phyloP scores from a whole-genome alignment of 2,329 filamentous ascomycete genomes.

The Fusarium neocosmosporiellum region DNA sequence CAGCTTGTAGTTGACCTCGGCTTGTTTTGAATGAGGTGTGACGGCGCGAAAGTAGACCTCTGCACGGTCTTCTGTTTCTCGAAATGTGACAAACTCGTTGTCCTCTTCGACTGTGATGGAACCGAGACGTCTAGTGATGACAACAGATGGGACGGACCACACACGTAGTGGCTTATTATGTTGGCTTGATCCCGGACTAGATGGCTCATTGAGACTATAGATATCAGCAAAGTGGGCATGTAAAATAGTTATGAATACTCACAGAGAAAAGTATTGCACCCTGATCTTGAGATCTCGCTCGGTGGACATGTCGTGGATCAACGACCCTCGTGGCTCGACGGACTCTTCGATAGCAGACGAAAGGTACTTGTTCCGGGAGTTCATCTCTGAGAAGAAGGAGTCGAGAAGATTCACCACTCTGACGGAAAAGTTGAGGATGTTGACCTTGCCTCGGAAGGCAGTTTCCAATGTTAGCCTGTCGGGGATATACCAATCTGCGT shows the following conservation, averaged over 20 bases:
- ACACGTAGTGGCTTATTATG: background rate
- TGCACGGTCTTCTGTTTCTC: background rate
- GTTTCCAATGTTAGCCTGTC: background rate
- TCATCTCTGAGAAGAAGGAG: background rate
- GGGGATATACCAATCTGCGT: background rate
- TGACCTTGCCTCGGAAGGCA: background rate
- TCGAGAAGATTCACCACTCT: background rate
- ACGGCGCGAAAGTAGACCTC: background rate
- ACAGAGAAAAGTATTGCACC: background rate
- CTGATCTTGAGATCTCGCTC: background rate
- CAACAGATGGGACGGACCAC: background rate
- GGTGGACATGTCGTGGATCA: background rate
- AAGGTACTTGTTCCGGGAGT: background rate
- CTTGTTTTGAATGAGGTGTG: background rate
- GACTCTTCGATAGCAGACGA: background rate
- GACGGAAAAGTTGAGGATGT: background rate
- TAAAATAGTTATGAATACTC: background rate
- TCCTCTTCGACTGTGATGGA: background rate
- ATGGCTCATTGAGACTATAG: background rate
- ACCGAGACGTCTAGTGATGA: background rate
- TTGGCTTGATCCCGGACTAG: background rate
- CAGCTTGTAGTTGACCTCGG: background rate
- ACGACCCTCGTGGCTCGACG: background rate
- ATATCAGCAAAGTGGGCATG: background rate
- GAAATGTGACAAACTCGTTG: background rate